Evolutionary conservation across 1,139 yeast species (phyloP), one percentile per base, ranked within the genome.

Genomic region (Hansenula sp.): DNA sequence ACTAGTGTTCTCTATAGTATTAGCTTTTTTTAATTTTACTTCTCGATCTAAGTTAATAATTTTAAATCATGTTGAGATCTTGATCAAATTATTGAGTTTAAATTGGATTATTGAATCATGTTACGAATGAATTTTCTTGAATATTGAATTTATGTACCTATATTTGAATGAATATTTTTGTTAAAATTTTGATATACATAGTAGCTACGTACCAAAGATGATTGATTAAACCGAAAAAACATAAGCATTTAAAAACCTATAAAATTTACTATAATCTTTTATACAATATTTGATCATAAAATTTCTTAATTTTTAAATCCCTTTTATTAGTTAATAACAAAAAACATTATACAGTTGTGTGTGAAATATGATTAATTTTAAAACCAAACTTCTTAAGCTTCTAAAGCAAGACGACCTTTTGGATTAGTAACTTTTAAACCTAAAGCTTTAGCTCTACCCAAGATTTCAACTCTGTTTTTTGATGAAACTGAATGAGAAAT

Each of bases 381-480:
- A 18, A 28, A 27, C 12, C 24, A 41, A 39, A 36, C 43, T 48
- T 36, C 53, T 81, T 87, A 90, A 79, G 97, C 97, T 83, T 89
- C 96, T 74, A 90, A 85, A 73, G 95, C 79, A 74, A 91, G 90
- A 82, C 96, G 93, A 74, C 96, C 99, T 83, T 89, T 84, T 71
- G 97, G 95, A 81, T 93, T 93, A 82, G 99, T 94, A 70, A 93
- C 97, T 84, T 90, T 91, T 71, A 94, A 82, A 78, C 98, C 98
- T 68, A 90, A 80, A 74, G 96, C 90, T 84, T 90, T 91, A 67
- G 99, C 99, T 81, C 90, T 91, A 65, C 95, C 85, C 67, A 94
- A 84, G 66, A 94, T 88, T 68, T 79, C 93, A 68, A 91, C 90
- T 83, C 99, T 90, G 93, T 94, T 91, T 80, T 83, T 91, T 65